Conservation (phyloP, 148 eudicot species). For the Rhododendron ferrugineum region DNA sequence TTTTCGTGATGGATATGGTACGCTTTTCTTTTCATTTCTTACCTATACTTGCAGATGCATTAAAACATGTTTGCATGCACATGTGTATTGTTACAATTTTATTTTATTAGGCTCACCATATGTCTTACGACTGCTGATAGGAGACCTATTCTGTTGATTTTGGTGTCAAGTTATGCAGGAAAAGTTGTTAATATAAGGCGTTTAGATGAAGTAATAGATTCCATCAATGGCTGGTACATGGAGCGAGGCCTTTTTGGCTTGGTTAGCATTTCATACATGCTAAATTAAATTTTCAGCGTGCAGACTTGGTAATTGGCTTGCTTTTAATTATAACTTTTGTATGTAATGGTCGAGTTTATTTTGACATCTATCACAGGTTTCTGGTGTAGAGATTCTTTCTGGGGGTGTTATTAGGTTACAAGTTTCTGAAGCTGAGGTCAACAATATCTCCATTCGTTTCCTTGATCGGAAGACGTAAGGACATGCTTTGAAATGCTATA, state of each 20-base stretch:
- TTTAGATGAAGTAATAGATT: constrained; percentile 84
- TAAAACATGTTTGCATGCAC: not conserved
- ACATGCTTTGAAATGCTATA: not conserved
- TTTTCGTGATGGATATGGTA: constrained; percentile 96
- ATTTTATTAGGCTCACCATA: not conserved
- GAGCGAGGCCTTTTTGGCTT: constrained; percentile 98
- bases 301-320: constrained; percentile 4
- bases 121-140: constrained; percentile 19
- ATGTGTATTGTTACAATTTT: not conserved
- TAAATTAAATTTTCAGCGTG: not conserved
- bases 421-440: constrained; percentile 98
- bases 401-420: constrained; percentile 89
- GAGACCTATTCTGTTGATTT: constrained; percentile 27
- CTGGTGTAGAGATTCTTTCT: constrained; percentile 91
- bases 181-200: constrained; percentile 88
- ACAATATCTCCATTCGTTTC: constrained; percentile 80
- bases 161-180: constrained; percentile 85
- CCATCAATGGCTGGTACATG: constrained; percentile 97
- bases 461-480: constrained; percentile 91
- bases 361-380: constrained; percentile 48
- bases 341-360: not conserved
- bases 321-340: not conserved
- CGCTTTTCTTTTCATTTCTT: constrained; percentile 13
- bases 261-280: constrained; percentile 46
- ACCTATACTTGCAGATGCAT: not conserved